Base-by-base conservation (phyloP, 768 basidiomycete species). In the Tulasnella sp. region DNA sequence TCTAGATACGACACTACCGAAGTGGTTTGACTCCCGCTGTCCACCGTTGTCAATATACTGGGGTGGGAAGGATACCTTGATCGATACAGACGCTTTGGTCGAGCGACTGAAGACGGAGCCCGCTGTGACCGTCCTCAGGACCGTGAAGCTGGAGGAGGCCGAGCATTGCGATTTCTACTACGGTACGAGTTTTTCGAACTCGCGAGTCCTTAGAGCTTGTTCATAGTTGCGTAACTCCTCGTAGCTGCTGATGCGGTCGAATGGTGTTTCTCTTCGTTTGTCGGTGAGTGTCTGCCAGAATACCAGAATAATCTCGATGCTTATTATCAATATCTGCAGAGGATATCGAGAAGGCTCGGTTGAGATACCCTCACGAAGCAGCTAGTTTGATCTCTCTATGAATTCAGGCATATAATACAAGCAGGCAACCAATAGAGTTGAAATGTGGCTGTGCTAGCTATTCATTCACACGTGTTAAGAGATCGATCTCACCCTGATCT, bases 171-270 rank as follows among this genome's bases (percentile, higher is more conserved):
- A 71, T 42, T 68, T 70, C 50, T 70, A 69, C 58, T 69, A 68
- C 27, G 51, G 51, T 52, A 29, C 9, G 51, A n/a, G n/a, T n/a
- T n/a, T n/a, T n/a, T n/a, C n/a, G n/a, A n/a, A n/a, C n/a, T n/a
- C 13, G 42, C 42, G 13, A 43, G 13, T 43, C 42, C 42, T 43
- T 43, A 64, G 64, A 23, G 41, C 56, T 56, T 0, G n/a, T 4
- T 19, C n/a, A 3, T 17, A 23, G 13, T 19, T 13, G 19, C 42
- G 42, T 43, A n/a, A n/a, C n/a, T n/a, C n/a, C n/a, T n/a, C n/a
- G 27, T 52, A 73, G 73, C 75, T 9, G 75, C 75, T 3, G 76
- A 76, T 62, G 75, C 75, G 19, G 75, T 77, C 21, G 76, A 77
- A 64, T 73, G 74, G 67, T 74, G 72, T 24, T 75, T 72, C 61